Base-by-base conservation (phyloP, 2,329 filamentous ascomycete genomes). In the Aureobasidium namibiae region DNA sequence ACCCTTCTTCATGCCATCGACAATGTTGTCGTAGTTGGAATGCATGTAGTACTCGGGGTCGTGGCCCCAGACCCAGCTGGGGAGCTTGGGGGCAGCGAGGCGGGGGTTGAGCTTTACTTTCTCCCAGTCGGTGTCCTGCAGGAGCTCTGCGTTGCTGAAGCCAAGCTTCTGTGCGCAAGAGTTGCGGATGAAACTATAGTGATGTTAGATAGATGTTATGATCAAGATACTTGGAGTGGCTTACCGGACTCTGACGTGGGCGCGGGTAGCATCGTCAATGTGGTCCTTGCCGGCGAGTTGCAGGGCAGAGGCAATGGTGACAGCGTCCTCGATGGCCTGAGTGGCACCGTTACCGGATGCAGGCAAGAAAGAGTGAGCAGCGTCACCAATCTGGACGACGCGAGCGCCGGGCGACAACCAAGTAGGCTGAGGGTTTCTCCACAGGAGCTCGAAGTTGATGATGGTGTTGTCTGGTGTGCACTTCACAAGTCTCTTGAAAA, bases 161-260 rank as follows among this genome's bases (percentile, higher is more conserved):
- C 75, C 73, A 36, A 78, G 72, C 60, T 79, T 78, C 60, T 79
- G 78, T 1, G 75, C 75, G 68, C 77, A 80, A 6, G 73, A 71
- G 50, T 75, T 77, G 53, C 76, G 74, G 61, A 75, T 73, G 67
- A 77, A 80, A 31, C 75, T 74, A 58, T 41, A 31, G 38, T 36
- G 34, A 38, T 45, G 59, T 60, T 36, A 63, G 61, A 57, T 33
- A 34, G 36, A 24, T 23, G 23, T 7, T 18, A 6, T 10, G 36
- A 54, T 59, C 31, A 18, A 31, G 13, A 23, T 33, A 18, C 14
- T 23, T 14, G n/a, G 44, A 29, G 21, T 24, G 8, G 60, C 67
- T 67, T 67, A 73, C 71, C 74, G 72, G 66, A 76, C 72, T 39
- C 73, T 68, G 41, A 75, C 69, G 61, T 76, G 74, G 7, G 72